These are phyloP conservation scores for Trichosporon sp. DNA, from an alignment of 1,284 basidiomycete species.

Conservation along the genomic window DNA sequence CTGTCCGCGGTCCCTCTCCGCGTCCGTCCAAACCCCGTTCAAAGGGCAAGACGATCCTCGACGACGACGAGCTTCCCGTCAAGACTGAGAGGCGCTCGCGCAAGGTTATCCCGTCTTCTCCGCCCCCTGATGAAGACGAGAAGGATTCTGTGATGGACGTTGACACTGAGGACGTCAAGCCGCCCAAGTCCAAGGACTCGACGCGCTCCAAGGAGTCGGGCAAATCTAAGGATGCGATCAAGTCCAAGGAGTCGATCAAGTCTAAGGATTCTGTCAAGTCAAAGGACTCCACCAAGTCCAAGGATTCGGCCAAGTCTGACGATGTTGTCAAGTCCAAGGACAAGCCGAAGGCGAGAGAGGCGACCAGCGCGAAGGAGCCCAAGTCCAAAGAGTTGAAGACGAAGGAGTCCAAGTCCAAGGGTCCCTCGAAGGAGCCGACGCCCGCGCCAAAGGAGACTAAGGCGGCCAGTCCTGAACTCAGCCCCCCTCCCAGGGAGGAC, in stretches of 20 bases:
- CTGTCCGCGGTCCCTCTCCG: not conserved
- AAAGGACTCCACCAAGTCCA: not conserved
- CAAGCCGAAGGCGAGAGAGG: slow-evolving; percentile 4
- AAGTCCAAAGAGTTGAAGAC: not conserved
- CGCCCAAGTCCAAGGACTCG: slow-evolving; percentile 2
- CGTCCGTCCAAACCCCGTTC: not conserved
- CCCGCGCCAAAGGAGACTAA: not conserved
- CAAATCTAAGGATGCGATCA: not conserved
- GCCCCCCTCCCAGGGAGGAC: not conserved
- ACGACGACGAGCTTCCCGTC: slow-evolving; percentile 18
- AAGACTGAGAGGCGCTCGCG: not conserved
- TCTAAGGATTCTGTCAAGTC: slow-evolving; percentile 16
- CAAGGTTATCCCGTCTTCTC: not conserved
- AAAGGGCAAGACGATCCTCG: slow-evolving; percentile 16
- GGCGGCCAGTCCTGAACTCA: not conserved
- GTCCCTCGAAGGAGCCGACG: not conserved
- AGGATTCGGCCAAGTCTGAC: not conserved
- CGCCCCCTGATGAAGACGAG: not conserved
- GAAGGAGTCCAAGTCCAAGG: slow-evolving; percentile 4
- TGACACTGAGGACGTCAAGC: slow-evolving; percentile 3
- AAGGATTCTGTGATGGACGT: slow-evolving; percentile 10
- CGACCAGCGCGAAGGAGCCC: slow-evolving; percentile 11
- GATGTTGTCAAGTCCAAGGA: slow-evolving; percentile 24
- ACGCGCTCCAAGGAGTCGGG: not conserved
- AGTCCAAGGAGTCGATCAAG: slow-evolving; percentile 12